Evolutionary conservation across 1,284 basidiomycete species (phyloP).

Genomic region (Phylloboletellus chloephorus): DNA sequence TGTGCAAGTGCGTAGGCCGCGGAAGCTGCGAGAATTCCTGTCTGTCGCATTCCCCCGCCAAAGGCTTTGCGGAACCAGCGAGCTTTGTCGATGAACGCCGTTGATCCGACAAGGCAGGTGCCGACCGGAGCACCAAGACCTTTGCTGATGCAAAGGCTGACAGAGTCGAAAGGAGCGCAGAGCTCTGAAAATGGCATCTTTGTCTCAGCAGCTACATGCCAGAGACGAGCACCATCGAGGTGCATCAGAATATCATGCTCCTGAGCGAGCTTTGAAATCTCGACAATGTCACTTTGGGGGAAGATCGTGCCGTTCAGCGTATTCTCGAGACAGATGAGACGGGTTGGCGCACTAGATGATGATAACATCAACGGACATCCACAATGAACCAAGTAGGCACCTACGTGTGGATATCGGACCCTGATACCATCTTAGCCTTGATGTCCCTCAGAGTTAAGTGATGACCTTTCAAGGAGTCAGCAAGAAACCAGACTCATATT

Average conservation of each 20-base stretch:
- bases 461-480: slow-evolving; percentile 46
- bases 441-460: slow-evolving; percentile 86
- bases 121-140: slow-evolving; percentile 93
- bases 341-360: slow-evolving; percentile 64
- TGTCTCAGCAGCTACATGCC: slow-evolving; percentile 86
- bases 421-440: slow-evolving; percentile 59
- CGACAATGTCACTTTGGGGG: slow-evolving; percentile 84
- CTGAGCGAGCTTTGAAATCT: slow-evolving; percentile 75
- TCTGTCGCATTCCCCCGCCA: slow-evolving; percentile 93
- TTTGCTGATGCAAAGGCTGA: slow-evolving; percentile 94
- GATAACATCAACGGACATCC: slow-evolving; percentile 8
- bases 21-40: slow-evolving; percentile 75
- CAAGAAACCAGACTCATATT: slow-evolving; percentile 18
- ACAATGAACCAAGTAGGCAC: slow-evolving; percentile 15
- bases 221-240: slow-evolving; percentile 91
- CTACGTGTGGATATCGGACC: slow-evolving; percentile 71
- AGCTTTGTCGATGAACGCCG: slow-evolving; percentile 71
- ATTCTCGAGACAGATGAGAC: slow-evolving; percentile 85
- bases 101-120: slow-evolving; percentile 80
- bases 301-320: slow-evolving; percentile 89
- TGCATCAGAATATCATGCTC: slow-evolving; percentile 75
- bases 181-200: slow-evolving; percentile 71
- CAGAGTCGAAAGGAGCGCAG: slow-evolving; percentile 87
- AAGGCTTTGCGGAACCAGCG: slow-evolving; percentile 90
- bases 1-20: slow-evolving; percentile 84